Percentiles rank a stretch among this genome's conserved stretches.
phyloP scores from a whole-genome alignment of 208 protist genomes.

The Naegleria fowleri region DNA sequence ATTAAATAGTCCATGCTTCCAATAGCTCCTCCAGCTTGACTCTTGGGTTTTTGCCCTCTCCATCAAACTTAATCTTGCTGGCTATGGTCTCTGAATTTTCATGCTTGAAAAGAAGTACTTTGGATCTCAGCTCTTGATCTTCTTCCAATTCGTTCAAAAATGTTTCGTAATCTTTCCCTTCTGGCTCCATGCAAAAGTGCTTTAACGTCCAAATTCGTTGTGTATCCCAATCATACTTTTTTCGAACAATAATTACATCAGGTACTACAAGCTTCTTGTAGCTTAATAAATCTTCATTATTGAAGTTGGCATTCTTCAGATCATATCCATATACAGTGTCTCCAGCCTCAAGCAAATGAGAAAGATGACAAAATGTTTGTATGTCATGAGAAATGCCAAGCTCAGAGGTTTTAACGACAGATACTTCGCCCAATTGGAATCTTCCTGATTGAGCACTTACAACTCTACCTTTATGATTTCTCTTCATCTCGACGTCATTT shows the following conservation, averaged over 20 bases:
- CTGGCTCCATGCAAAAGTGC: neutral
- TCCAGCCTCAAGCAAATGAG: neutral
- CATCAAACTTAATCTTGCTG: neutral
- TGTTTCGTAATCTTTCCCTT: neutral
- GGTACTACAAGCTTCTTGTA: neutral
- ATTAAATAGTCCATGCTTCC: neutral
- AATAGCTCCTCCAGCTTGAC: slow-evolving; percentile 10
- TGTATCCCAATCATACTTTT: neutral
- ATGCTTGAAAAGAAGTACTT: neutral
- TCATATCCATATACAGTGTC: slow-evolving; percentile 24
- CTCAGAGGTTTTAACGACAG: neutral
- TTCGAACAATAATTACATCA: slow-evolving; percentile 15
- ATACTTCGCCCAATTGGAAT: neutral
- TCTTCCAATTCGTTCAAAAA: slow-evolving; percentile 23
- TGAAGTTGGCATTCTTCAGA: neutral
- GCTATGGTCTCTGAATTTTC: neutral
- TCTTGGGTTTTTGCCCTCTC: neutral
- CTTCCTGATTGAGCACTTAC: neutral
- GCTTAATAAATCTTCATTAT: neutral
- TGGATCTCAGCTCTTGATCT: neutral
- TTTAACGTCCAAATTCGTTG: neutral
- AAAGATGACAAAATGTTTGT: neutral
- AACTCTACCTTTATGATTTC: neutral
- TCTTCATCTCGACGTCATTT: neutral
- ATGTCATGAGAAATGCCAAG: neutral